These are phyloP conservation scores for Lizonia empirigonia DNA, from an alignment of 2,329 filamentous ascomycete genomes.

Conservation along the genomic window DNA sequence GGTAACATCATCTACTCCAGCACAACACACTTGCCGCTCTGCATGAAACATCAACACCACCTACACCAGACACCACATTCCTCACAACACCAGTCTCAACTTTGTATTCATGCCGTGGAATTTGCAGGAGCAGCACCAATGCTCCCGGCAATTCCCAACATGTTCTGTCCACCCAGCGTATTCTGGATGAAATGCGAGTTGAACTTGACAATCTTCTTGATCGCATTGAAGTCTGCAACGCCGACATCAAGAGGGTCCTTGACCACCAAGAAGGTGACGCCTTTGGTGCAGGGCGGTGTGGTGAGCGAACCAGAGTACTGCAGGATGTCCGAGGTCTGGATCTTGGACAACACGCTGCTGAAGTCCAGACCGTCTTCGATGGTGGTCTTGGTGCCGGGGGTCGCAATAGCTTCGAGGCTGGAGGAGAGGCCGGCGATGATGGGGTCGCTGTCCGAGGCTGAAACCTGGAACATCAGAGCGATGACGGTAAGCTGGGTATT, in stretches of 20 bases:
- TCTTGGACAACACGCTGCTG: constrained; percentile 45
- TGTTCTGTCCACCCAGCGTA: constrained; percentile 52
- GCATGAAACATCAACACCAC: not conserved
- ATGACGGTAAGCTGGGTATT: constrained; percentile 48
- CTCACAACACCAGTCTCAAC: not conserved
- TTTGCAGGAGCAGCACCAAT: constrained; percentile 3
- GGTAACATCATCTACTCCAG: not conserved
- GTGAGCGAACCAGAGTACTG: constrained; percentile 66
- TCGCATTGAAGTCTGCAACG: constrained; percentile 57
- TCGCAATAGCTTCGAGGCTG: constrained; percentile 48
- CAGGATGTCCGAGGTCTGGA: constrained; percentile 51
- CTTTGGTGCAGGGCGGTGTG: constrained; percentile 66
- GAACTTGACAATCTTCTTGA: constrained; percentile 60
- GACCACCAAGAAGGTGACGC: constrained; percentile 60
- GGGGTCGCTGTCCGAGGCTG: constrained; percentile 38
- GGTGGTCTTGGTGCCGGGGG: constrained; percentile 46
- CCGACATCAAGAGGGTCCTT: constrained; percentile 56
- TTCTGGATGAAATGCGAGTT: constrained; percentile 63
- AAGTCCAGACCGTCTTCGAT: constrained; percentile 52
- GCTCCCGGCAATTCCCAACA: constrained; percentile 41
- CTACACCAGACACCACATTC: not conserved
- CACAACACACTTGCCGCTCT: not conserved
- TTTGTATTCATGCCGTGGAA: not conserved
- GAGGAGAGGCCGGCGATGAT: constrained; percentile 38
- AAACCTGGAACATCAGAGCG: constrained; percentile 51